Evolutionary conservation across 495 filamentous ascomycete genomes (phyloP), one percentile per base, ranked within the genome.

Genomic region (Lophiotrema nucula): DNA sequence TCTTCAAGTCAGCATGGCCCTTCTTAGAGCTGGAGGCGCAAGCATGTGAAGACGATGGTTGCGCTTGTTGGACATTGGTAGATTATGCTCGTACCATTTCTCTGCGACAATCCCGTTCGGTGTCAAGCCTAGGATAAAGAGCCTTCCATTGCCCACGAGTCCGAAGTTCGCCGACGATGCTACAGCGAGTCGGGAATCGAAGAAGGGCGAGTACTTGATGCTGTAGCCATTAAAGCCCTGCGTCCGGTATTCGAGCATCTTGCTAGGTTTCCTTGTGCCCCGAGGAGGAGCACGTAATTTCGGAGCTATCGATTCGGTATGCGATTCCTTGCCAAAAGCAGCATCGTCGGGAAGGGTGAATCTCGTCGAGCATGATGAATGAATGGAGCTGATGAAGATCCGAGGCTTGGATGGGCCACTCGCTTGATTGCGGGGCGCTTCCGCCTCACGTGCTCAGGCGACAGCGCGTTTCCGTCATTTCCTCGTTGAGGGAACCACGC

Each of bases 191-290:
- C 91, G 86, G 47, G 88, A 91, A 75, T 97, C 92, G 78, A 92
- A 93, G 79, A 96, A 98, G 31, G 93, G 91, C 19, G 92, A 97
- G 79, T 96, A 98, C 73, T 96, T 95, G 66, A 95, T 89, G 62
- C 88, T 86, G 72, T 91, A 95, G 62, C 91, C 92, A 72, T 96
- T 93, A 81, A 83, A 96, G 72, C 92, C 92, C 62, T 88, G 81
- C 21, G 93, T 97, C 62, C 88, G 88, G 74, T 85, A 96, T 72
- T 96, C 89, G 60, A 97, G 85, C 92, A 97, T 96, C 18, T 31
- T 51, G 44, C 23, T 21, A 16, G 10, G 31, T 8, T 8, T 8
- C 31, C n/a, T n/a, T n/a, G n/a, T n/a, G n/a, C n/a, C n/a, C n/a
- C n/a, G n/a, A n/a, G n/a, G n/a, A n/a, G n/a, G n/a, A n/a, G n/a